phyloP scores from a whole-genome alignment of 2,329 filamentous ascomycete species.

The Chaetomium olivaceum region DNA sequence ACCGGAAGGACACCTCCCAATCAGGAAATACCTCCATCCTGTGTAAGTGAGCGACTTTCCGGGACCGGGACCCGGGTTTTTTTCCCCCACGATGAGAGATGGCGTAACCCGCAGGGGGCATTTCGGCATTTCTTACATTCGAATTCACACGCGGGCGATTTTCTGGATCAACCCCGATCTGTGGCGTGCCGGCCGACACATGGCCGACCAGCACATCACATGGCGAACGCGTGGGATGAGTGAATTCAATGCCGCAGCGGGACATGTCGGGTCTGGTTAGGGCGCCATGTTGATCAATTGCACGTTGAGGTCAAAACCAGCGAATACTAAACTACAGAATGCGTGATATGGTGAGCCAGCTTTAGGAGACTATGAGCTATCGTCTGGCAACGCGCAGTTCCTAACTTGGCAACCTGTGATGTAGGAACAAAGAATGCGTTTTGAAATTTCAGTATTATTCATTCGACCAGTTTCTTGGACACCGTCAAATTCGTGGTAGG shows the following conservation, averaged over 20 bases:
- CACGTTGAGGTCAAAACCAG: background rate
- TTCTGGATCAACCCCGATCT: background rate
- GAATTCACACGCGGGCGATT: too few relatives aligned
- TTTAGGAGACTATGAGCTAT: background rate
- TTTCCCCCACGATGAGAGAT: too few relatives aligned
- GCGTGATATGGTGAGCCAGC: background rate
- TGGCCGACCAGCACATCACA: too few relatives aligned
- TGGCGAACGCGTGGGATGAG: background rate
- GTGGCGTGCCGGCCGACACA: background rate
- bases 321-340: background rate
- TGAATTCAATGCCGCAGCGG: background rate
- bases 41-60: background rate
- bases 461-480: constrained; percentile 7
- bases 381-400: background rate
- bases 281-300: background rate
- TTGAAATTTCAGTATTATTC: constrained; percentile 12
- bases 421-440: background rate
- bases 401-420: background rate
- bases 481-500: constrained; percentile 15
- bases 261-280: background rate
- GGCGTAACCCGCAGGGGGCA: too few relatives aligned
- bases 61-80: too few relatives aligned
- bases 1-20: constrained; percentile 5
- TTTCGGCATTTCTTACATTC: too few relatives aligned
- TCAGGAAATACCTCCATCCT: constrained; percentile 8